phyloP scores from a whole-genome alignment of 305 asterid genomes.

The Fraxinus velutina region DNA sequence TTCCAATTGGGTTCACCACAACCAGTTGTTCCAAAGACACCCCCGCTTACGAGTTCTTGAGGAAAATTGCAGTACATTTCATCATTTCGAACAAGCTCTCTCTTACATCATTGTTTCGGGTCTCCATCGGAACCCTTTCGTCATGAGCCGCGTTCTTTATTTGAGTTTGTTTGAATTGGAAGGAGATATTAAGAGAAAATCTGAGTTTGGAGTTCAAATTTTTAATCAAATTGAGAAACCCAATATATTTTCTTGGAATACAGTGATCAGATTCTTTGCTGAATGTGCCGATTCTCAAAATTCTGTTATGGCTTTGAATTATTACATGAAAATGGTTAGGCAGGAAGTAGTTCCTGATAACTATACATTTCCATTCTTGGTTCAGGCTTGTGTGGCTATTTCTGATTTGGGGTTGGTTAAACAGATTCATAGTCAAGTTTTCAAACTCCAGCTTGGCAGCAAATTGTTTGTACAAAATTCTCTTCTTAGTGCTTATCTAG shows the following conservation, averaged over 20 bases:
- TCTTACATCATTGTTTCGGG: slow-evolving; percentile 42
- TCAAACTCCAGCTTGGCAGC: slow-evolving; percentile 25
- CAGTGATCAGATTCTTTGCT: slow-evolving; percentile 51
- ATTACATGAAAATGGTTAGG: slow-evolving; percentile 35
- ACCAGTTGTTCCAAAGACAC: slow-evolving; percentile 47
- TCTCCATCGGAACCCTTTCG: slow-evolving; percentile 45
- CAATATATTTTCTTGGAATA: slow-evolving; percentile 51
- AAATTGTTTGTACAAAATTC: slow-evolving; percentile 36
- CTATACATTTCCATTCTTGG: slow-evolving; percentile 40
- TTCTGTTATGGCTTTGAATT: slow-evolving; percentile 26
- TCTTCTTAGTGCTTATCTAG: slow-evolving; percentile 25
- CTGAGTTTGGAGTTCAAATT: slow-evolving; percentile 32
- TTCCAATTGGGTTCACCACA: slow-evolving; percentile 39
- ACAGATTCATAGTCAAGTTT: slow-evolving; percentile 38
- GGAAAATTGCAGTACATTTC: slow-evolving; percentile 28
- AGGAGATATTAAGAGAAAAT: background rate
- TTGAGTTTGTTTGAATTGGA: slow-evolving; percentile 34
- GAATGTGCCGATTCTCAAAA: background rate
- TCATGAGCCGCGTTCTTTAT: slow-evolving; percentile 46
- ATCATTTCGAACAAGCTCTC: slow-evolving; percentile 35
- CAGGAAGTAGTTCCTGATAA: slow-evolving; percentile 26
- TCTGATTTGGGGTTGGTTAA: slow-evolving; percentile 26
- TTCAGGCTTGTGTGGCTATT: slow-evolving; percentile 35
- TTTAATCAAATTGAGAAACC: slow-evolving; percentile 37
- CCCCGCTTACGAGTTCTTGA: slow-evolving; percentile 35